Conservation (phyloP, 1,284 basidiomycete genomes). For the Pseudozyma thailandica region DNA sequence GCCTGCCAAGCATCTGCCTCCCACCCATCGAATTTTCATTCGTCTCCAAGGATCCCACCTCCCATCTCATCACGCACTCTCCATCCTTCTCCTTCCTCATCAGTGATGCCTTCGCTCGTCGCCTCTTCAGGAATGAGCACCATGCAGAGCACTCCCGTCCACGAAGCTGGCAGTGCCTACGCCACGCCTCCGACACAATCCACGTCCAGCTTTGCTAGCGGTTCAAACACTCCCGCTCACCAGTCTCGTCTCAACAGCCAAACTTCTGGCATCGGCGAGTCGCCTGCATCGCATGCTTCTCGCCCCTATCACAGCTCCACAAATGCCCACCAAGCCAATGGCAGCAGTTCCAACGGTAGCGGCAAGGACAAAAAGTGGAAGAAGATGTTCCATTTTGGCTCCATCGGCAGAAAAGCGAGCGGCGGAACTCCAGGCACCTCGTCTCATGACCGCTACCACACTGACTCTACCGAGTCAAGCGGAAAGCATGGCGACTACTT, state of each 20-base stretch:
- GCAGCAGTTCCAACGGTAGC: slow-evolving; percentile 14
- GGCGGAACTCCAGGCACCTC: slow-evolving; percentile 15
- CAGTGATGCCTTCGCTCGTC: slow-evolving; percentile 32
- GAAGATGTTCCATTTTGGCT: slow-evolving; percentile 64
- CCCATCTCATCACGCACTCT: background rate
- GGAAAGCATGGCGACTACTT: slow-evolving; percentile 26
- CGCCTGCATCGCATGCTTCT: slow-evolving; percentile 23
- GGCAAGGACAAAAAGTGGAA: slow-evolving; percentile 66
- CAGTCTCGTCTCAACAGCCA: slow-evolving; percentile 19
- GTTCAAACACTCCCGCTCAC: slow-evolving; percentile 41
- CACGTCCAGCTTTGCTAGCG: slow-evolving; percentile 40
- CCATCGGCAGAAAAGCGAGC: slow-evolving; percentile 54
- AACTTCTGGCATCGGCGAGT: slow-evolving; percentile 45
- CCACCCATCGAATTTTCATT: background rate
- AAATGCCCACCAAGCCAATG: slow-evolving; percentile 13
- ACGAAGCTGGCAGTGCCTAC: slow-evolving; percentile 35
- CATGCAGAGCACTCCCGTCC: slow-evolving; percentile 32
- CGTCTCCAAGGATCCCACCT: background rate
- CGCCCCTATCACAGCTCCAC: slow-evolving; percentile 27
- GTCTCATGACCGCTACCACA: slow-evolving; percentile 27
- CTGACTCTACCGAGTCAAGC: slow-evolving; percentile 30
- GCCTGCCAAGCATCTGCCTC: too few species aligned
- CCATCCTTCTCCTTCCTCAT: background rate
- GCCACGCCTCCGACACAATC: slow-evolving; percentile 43
- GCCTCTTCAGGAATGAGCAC: slow-evolving; percentile 27